phyloP scores from a whole-genome alignment of 805 yeast genomes.

The Wickerhamiella kurtzmanii region DNA sequence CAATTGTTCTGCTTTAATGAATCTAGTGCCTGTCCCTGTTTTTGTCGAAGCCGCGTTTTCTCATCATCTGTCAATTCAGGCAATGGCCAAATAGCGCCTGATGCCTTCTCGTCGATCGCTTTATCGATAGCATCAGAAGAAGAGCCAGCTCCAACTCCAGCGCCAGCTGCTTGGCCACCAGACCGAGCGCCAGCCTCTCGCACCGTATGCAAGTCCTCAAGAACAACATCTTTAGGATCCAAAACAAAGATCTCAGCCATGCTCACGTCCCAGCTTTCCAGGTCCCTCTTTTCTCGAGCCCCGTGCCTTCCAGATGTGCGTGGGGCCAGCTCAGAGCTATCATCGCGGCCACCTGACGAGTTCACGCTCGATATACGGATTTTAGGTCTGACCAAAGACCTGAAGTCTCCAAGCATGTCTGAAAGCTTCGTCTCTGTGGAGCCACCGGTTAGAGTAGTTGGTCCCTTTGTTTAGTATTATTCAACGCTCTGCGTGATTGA shows the following conservation, averaged over 20 bases:
- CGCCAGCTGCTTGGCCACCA: too few species aligned
- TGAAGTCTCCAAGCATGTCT: neutral
- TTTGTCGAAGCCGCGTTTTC: neutral
- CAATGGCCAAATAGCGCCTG: neutral
- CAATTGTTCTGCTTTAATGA: neutral
- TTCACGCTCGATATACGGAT: neutral
- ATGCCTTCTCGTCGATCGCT: neutral
- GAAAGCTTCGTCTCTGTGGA: too few species aligned
- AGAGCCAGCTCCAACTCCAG: too few species aligned
- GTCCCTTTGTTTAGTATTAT: too few species aligned
- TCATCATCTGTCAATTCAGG: neutral
- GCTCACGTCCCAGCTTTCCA: neutral
- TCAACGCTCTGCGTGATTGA: too few species aligned
- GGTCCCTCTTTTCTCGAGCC: neutral
- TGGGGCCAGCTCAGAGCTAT: neutral
- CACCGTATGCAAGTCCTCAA: too few species aligned
- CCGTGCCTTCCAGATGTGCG: neutral
- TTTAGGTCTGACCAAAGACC: neutral
- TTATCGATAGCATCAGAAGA: too few species aligned
- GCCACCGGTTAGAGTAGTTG: too few species aligned
- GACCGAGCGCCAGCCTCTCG: too few species aligned
- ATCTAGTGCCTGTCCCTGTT: neutral
- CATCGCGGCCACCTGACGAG: neutral
- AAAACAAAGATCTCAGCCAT: neutral
- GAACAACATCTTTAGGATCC: neutral